Evolutionary conservation across 2,329 filamentous ascomycete species (phyloP).

Genomic region (Chaetoscypha palmicola): DNA sequence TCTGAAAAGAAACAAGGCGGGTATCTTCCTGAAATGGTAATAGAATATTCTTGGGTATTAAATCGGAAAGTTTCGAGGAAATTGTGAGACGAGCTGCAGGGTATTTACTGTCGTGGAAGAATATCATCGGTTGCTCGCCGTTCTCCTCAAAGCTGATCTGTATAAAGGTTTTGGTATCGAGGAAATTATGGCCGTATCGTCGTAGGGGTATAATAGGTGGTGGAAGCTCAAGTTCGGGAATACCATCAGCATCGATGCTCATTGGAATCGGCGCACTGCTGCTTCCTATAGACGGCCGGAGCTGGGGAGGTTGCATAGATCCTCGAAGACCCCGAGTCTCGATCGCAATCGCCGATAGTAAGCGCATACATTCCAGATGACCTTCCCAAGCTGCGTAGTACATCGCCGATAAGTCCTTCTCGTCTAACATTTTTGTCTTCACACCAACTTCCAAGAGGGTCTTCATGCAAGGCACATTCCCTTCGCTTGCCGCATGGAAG

Average conservation of each 20-base stretch:
- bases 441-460: slow-evolving; percentile 74
- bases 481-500: slow-evolving; percentile 93
- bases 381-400: slow-evolving; percentile 99
- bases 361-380: slow-evolving; percentile 86
- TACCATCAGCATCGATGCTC: slow-evolving; percentile 74
- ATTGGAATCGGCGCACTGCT: slow-evolving; percentile 46
- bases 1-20: slow-evolving; percentile 87
- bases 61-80: slow-evolving; percentile 89
- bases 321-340: slow-evolving; percentile 7
- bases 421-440: slow-evolving; percentile 73
- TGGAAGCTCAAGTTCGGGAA: slow-evolving; percentile 84
- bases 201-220: slow-evolving; percentile 93
- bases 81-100: slow-evolving; percentile 92
- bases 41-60: slow-evolving; percentile 94
- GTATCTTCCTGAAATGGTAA: slow-evolving; percentile 95
- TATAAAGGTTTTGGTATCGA: slow-evolving; percentile 94
- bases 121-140: slow-evolving; percentile 71
- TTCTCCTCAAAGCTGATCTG: slow-evolving; percentile 82
- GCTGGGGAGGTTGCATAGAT: slow-evolving; percentile 28
- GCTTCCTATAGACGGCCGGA: slow-evolving; percentile 28
- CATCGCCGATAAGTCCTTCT: slow-evolving; percentile 89
- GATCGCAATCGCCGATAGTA: slow-evolving; percentile 53
- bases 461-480: slow-evolving; percentile 81
- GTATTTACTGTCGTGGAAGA: slow-evolving; percentile 96
- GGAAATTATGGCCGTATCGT: slow-evolving; percentile 95